Percentiles rank a stretch among this genome's conserved stretches.
These are phyloP conservation scores for Eimeria brunetti DNA, from an alignment of 169 alveolate genomes.

Conservation along the genomic window DNA sequence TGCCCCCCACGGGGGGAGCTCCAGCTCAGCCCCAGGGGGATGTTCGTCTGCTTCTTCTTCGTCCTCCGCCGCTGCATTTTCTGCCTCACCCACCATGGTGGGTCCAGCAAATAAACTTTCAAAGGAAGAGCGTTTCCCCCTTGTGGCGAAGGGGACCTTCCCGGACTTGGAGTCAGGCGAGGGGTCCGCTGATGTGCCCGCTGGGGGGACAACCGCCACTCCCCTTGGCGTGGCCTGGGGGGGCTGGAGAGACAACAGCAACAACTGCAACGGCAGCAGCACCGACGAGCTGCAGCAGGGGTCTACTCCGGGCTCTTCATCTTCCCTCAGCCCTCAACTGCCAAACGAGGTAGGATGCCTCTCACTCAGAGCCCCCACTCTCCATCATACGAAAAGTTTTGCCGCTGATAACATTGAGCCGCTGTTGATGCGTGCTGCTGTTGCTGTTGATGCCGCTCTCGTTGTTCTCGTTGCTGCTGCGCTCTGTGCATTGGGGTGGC, in stretches of 20 bases:
- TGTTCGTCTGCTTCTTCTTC: neutral
- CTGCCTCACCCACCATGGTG: neutral
- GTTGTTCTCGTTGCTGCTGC: neutral
- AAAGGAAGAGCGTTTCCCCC: constrained; percentile 42
- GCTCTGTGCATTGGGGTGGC: neutral
- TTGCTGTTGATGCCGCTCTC: constrained; percentile 27
- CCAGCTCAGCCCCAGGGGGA: neutral
- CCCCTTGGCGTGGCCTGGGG: constrained; percentile 15
- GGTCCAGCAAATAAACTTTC: neutral
- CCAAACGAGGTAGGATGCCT: neutral
- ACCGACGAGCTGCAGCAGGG: neutral
- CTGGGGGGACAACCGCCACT: neutral
- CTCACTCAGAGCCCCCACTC: neutral
- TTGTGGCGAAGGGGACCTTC: neutral
- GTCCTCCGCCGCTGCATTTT: neutral
- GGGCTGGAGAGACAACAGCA: constrained; percentile 12
- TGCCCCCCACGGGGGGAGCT: neutral
- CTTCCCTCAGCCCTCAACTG: neutral
- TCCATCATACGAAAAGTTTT: neutral
- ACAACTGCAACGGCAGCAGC: constrained; percentile 30
- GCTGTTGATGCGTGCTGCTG: neutral
- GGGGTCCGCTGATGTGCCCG: neutral
- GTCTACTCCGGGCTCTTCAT: neutral
- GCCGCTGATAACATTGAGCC: constrained; percentile 16
- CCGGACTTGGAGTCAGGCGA: constrained; percentile 9